These are phyloP conservation scores for Podosphaera aphanis DNA, from an alignment of 2,329 filamentous ascomycete genomes.

Conservation along the genomic window DNA sequence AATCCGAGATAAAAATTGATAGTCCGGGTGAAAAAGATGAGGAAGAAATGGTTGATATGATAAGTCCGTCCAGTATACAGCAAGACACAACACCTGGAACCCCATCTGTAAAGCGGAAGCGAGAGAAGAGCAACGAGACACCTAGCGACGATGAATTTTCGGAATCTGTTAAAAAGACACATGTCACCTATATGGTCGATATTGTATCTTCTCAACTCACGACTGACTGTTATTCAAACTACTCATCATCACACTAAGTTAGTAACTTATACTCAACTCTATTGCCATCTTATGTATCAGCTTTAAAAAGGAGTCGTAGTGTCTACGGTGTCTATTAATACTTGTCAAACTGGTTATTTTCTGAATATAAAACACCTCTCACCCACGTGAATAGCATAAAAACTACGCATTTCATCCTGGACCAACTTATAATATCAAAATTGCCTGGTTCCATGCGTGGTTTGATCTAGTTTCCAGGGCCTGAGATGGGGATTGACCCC, in stretches of 20 bases:
- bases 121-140: conserved; percentile 21
- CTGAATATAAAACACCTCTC: not conserved
- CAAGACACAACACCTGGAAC: conserved; percentile 17
- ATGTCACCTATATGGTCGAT: not conserved
- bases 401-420: no score
- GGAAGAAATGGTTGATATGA: conserved; percentile 13
- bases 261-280: not conserved
- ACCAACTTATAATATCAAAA: no score
- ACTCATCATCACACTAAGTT: not conserved
- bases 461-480: no score
- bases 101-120: conserved; percentile 36
- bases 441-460: no score
- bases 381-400: no score
- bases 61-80: conserved; percentile 17
- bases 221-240: not conserved
- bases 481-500: no score
- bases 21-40: conserved; percentile 15
- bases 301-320: not conserved
- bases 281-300: not conserved
- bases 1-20: conserved; percentile 14
- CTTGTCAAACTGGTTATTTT: not conserved
- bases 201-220: not conserved
- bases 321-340: not conserved
- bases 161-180: not conserved
- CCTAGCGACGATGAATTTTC: not conserved